These are phyloP conservation scores for Hypomyces perniciosus DNA, from an alignment of 2,329 filamentous ascomycete species.

Conservation along the genomic window DNA sequence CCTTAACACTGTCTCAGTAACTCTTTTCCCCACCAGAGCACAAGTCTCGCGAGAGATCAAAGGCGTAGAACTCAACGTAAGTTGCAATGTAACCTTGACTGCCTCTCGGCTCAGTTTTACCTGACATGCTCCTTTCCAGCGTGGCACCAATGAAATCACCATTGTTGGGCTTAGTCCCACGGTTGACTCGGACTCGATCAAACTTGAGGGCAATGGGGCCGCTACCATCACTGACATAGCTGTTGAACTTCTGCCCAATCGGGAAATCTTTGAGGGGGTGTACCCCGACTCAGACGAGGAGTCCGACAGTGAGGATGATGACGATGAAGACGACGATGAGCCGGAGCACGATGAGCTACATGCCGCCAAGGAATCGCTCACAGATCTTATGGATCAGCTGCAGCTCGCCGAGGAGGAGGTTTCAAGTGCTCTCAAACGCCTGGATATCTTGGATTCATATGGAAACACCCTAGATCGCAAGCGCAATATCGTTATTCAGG, in stretches of 20 bases:
- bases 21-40: conserved; percentile 55
- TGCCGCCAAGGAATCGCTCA: conserved; percentile 23
- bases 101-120: not conserved
- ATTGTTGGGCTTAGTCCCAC: conserved; percentile 50
- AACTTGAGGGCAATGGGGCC: conserved; percentile 50
- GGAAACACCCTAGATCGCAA: conserved; percentile 32
- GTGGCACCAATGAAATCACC: conserved; percentile 51
- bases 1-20: conserved; percentile 54
- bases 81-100: not conserved
- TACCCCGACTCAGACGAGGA: conserved; percentile 35
- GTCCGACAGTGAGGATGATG: conserved; percentile 14
- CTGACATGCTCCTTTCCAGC: conserved; percentile 4
- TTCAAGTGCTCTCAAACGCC: conserved; percentile 26
- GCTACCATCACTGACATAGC: conserved; percentile 57
- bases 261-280: conserved; percentile 45
- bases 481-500: conserved; percentile 29
- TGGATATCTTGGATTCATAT: conserved; percentile 37
- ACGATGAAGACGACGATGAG: conserved; percentile 18
- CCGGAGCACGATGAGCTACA: conserved; percentile 17
- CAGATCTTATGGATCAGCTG: conserved; percentile 20
- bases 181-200: conserved; percentile 54
- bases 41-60: conserved; percentile 56
- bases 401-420: conserved; percentile 17
- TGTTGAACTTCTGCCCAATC: conserved; percentile 49
- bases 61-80: conserved; percentile 34